These are phyloP conservation scores for Salix suchowensis DNA, from an alignment of 345 rosid genomes.

Conservation along the genomic window DNA sequence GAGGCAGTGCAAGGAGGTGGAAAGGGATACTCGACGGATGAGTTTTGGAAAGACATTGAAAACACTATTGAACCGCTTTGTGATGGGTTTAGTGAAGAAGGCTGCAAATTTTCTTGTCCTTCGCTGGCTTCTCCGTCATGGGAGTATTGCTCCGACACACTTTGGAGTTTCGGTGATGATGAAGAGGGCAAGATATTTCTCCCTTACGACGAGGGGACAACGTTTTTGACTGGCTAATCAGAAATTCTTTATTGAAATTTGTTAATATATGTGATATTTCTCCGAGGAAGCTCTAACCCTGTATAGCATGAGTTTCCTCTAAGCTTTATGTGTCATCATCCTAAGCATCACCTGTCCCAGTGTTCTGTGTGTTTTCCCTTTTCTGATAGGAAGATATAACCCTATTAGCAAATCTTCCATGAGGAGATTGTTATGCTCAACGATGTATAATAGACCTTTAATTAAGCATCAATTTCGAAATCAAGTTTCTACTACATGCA, in stretches of 20 bases:
- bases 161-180: conserved; percentile 69
- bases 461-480: conserved; percentile 11
- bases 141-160: conserved; percentile 54
- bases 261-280: conserved; percentile 35
- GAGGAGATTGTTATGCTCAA: conserved; percentile 24
- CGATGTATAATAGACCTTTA: conserved; percentile 34
- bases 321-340: conserved; percentile 30
- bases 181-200: conserved; percentile 58
- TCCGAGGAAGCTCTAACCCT: conserved; percentile 39
- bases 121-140: conserved; percentile 50
- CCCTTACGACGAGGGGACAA: conserved; percentile 41
- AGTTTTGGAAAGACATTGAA: conserved; percentile 84
- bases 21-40: conserved; percentile 63
- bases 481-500: neutral
- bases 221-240: conserved; percentile 44
- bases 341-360: conserved; percentile 14
- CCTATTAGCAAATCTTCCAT: conserved; percentile 23
- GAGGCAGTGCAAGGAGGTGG: conserved; percentile 40
- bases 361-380: conserved; percentile 32
- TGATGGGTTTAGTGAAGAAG: conserved; percentile 45
- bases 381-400: conserved; percentile 24
- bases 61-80: conserved; percentile 45
- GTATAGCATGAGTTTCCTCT: conserved; percentile 33
- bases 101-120: conserved; percentile 41
- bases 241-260: conserved; percentile 50